Percentiles rank a stretch among this genome's conserved stretches.
Evolutionary conservation across 176 grass and related monocot species (phyloP).

Genomic region (Aegilops tauschii): DNA sequence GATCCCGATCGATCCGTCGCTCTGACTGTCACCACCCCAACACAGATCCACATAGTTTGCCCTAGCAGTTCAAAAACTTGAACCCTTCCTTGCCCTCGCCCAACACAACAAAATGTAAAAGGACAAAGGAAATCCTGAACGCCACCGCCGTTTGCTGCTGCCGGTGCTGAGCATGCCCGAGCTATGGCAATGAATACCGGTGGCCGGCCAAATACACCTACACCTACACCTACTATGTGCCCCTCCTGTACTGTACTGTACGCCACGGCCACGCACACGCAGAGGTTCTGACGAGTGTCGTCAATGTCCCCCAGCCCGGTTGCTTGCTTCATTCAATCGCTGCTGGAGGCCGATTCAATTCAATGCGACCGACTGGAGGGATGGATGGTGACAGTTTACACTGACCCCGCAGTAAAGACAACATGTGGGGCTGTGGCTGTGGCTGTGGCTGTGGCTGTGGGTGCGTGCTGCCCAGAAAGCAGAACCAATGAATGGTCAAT

Average conservation of each 20-base stretch:
- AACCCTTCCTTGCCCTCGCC: neutral
- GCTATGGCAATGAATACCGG: too few relatives aligned
- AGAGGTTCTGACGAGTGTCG: neutral
- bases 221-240: too few relatives aligned
- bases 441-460: too few relatives aligned
- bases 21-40: neutral
- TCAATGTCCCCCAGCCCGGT: neutral
- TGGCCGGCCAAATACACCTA: too few relatives aligned
- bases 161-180: neutral
- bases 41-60: neutral
- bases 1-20: neutral
- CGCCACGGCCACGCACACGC: too few relatives aligned
- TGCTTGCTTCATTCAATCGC: neutral
- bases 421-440: too few relatives aligned
- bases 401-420: neutral
- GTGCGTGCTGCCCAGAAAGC: neutral
- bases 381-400: neutral
- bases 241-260: too few relatives aligned
- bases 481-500: constrained; percentile 7
- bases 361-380: neutral
- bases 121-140: neutral
- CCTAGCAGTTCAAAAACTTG: neutral
- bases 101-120: neutral
- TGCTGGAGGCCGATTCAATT: neutral
- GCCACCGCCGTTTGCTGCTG: neutral